Conservation (phyloP, 2,329 filamentous ascomycete genomes). For the Xylariaceae sp. region DNA sequence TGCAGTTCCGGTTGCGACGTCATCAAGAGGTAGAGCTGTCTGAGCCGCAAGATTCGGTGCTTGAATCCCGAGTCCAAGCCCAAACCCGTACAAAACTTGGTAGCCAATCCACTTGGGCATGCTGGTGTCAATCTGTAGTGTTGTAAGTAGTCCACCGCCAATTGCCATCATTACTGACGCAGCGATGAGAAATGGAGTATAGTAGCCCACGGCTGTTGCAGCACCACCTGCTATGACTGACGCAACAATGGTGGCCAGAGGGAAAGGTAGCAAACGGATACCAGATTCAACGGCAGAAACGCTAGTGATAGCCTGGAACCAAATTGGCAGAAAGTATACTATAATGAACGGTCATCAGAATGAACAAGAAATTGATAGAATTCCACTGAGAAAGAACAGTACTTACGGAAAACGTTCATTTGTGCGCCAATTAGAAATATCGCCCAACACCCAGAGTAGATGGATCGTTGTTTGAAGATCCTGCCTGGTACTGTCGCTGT, state of each 20-base stretch:
- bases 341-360: neutral
- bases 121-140: conserved; percentile 34
- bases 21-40: conserved; percentile 37
- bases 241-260: conserved; percentile 38
- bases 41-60: conserved; percentile 43
- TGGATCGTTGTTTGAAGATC: conserved; percentile 39
- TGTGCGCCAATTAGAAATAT: conserved; percentile 36
- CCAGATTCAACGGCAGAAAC: neutral
- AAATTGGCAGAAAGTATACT: neutral
- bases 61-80: conserved; percentile 42
- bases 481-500: conserved; percentile 39
- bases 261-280: conserved; percentile 34
- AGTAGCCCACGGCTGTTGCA: conserved; percentile 39
- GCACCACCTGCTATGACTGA: conserved; percentile 37
- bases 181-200: conserved; percentile 41
- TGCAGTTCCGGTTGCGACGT: conserved; percentile 40
- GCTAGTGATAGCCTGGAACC: neutral
- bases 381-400: neutral
- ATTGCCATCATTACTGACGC: conserved; percentile 35
- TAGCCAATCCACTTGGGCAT: conserved; percentile 36
- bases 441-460: conserved; percentile 33
- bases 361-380: neutral
- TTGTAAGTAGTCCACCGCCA: conserved; percentile 41
- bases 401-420: conserved; percentile 10
- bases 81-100: conserved; percentile 43